phyloP scores from a whole-genome alignment of 371 early-diverging fungal species.

The Rhizopus sp. region DNA sequence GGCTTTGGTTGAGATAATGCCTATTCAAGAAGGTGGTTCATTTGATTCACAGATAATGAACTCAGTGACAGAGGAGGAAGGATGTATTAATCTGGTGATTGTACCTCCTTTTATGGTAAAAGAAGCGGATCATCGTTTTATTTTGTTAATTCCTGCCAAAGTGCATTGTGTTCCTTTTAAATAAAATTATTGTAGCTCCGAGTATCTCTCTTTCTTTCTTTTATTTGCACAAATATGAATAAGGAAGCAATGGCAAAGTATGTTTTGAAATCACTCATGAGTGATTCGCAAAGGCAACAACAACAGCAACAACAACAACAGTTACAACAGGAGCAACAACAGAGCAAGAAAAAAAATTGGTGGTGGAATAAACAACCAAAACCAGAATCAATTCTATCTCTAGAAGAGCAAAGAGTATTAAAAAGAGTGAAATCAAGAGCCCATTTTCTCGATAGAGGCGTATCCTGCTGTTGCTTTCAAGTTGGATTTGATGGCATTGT shows the following conservation, averaged over 20 bases:
- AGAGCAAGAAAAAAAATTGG: conserved; percentile 15
- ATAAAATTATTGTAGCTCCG: not conserved
- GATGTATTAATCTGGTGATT: conserved; percentile 22
- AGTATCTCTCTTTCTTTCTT: not conserved
- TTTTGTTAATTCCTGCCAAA: conserved; percentile 34
- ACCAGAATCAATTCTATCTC: conserved; percentile 33
- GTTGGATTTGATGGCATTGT: conserved; percentile 54
- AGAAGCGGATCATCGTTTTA: conserved; percentile 27
- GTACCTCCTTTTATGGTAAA: conserved; percentile 35
- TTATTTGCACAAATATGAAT: conserved; percentile 8
- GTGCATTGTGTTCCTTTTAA: conserved; percentile 28
- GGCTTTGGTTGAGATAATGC: conserved; percentile 14
- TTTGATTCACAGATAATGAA: conserved; percentile 29
- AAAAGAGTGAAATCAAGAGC: conserved; percentile 42
- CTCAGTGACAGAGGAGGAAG: conserved; percentile 4
- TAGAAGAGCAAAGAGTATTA: conserved; percentile 31
- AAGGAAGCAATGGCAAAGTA: conserved; percentile 23
- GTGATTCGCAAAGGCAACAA: conserved; percentile 1
- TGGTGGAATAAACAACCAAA: conserved; percentile 37
- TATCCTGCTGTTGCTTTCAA: conserved; percentile 46
- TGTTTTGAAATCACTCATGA: conserved; percentile 16
- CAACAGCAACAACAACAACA: not conserved
- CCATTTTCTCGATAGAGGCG: conserved; percentile 40
- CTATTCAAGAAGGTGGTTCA: conserved; percentile 24
- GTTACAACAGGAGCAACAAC: not conserved